Evolutionary conservation across 495 filamentous ascomycete species (phyloP).

Genomic region (Tuber umbilicatum): DNA sequence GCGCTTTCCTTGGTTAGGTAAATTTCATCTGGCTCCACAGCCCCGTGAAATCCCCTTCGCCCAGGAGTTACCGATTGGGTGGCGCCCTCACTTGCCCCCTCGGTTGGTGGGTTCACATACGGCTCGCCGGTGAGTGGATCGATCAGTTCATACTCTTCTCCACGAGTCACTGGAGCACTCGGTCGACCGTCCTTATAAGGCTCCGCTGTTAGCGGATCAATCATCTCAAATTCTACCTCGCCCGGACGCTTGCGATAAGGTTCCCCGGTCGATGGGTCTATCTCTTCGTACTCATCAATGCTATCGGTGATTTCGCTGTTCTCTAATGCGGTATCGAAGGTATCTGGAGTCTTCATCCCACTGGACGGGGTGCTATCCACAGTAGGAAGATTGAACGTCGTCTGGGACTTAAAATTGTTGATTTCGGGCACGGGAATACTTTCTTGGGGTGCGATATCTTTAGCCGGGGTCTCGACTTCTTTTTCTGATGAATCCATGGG

Average conservation of each 20-base stretch:
- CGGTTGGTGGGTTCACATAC: constrained; percentile 1
- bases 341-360: neutral
- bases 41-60: neutral
- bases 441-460: neutral
- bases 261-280: constrained; percentile 28
- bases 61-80: neutral
- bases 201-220: constrained; percentile 37
- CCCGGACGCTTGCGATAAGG: neutral
- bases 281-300: constrained; percentile 24
- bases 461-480: neutral
- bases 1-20: neutral
- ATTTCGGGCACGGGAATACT: neutral
- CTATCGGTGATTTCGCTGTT: neutral
- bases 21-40: neutral
- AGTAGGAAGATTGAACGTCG: constrained; percentile 1
- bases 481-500: constrained; percentile 2
- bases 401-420: neutral
- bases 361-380: constrained; percentile 15
- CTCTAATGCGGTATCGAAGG: neutral
- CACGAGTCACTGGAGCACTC: neutral
- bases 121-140: constrained; percentile 25
- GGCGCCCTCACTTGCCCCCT: neutral
- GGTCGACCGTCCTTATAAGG: constrained; percentile 5
- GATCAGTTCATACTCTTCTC: constrained; percentile 32
- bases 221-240: constrained; percentile 22